Evolutionary conservation across 2,329 filamentous ascomycete species (phyloP).

Genomic region (Fusarium albosuccineum): DNA sequence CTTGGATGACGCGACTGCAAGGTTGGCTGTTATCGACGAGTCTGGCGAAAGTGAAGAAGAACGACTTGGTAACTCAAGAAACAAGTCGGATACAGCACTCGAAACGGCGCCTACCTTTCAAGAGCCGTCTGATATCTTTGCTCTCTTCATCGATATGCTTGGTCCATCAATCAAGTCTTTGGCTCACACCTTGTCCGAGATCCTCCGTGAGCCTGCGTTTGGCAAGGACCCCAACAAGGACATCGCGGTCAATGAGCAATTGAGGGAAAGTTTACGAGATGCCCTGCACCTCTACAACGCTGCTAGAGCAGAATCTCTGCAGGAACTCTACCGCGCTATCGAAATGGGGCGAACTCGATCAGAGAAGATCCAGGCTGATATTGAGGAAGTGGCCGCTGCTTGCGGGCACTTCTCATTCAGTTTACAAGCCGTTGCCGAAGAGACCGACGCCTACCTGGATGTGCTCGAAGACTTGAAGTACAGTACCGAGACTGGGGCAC

Average conservation of each 20-base stretch:
- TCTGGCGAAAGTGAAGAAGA: slow-evolving; percentile 69
- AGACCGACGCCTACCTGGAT: slow-evolving; percentile 85
- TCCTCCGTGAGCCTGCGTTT: slow-evolving; percentile 89
- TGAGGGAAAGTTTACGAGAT: slow-evolving; percentile 82
- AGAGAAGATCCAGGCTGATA: slow-evolving; percentile 86
- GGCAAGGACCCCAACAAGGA: slow-evolving; percentile 73
- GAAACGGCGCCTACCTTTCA: slow-evolving; percentile 58
- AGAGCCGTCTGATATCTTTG: slow-evolving; percentile 86
- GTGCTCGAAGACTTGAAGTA: slow-evolving; percentile 89
- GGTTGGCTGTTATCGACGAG: slow-evolving; percentile 74
- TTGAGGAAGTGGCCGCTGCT: slow-evolving; percentile 97
- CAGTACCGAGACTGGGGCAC: slow-evolving; percentile 70
- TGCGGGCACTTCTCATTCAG: slow-evolving; percentile 97
- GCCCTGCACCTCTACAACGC: slow-evolving; percentile 84
- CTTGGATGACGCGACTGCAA: slow-evolving; percentile 59
- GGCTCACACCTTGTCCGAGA: slow-evolving; percentile 90
- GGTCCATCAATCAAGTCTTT: slow-evolving; percentile 97
- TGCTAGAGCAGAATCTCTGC: slow-evolving; percentile 80
- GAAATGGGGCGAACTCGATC: slow-evolving; percentile 77
- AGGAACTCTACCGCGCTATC: slow-evolving; percentile 83
- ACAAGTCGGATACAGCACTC: slow-evolving; percentile 49
- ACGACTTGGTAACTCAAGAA: slow-evolving; percentile 47
- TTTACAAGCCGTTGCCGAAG: slow-evolving; percentile 89
- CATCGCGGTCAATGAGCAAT: slow-evolving; percentile 82
- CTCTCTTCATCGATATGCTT: slow-evolving; percentile 87